Evolutionary conservation across 2,329 filamentous ascomycete species (phyloP).

Genomic region (Myrmaecium sp.): DNA sequence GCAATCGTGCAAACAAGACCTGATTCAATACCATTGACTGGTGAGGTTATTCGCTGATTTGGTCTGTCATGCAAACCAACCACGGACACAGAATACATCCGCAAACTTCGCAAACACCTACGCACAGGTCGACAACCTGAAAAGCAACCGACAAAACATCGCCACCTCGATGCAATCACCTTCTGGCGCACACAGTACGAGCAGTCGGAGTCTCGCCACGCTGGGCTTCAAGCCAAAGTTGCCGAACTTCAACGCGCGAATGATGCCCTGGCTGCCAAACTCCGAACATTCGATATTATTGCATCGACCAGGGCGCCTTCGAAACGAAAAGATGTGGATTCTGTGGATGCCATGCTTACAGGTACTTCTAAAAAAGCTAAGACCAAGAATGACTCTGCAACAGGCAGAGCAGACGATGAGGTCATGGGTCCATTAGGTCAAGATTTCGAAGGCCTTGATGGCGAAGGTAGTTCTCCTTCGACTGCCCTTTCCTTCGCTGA

Average conservation of each 20-base stretch:
- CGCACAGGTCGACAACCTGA: slow-evolving; percentile 9
- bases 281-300: too few relatives aligned
- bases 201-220: slow-evolving; percentile 10
- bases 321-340: slow-evolving; percentile 10
- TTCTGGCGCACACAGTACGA: slow-evolving; percentile 20
- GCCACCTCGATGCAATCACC: slow-evolving; percentile 22
- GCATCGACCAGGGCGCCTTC: slow-evolving; percentile 1
- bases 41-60: slow-evolving; percentile 13
- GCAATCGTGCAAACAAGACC: slow-evolving; percentile 24
- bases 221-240: slow-evolving; percentile 10
- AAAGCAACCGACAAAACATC: slow-evolving; percentile 10
- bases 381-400: slow-evolving; percentile 3
- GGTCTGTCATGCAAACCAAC: too few relatives aligned
- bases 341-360: slow-evolving; percentile 3
- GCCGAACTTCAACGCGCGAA: slow-evolving; percentile 14
- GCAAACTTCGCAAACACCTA: slow-evolving; percentile 19
- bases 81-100: slow-evolving; percentile 18
- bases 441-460: slow-evolving; percentile 13
- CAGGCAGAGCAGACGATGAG: slow-evolving; percentile 5
- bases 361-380: slow-evolving; percentile 8
- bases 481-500: too few relatives aligned
- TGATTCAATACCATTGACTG: too few relatives aligned
- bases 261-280: too few relatives aligned
- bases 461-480: too few relatives aligned
- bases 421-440: slow-evolving; percentile 11